Base-by-base conservation (phyloP, 768 basidiomycete species). In the Collybiopsis luxurians region DNA sequence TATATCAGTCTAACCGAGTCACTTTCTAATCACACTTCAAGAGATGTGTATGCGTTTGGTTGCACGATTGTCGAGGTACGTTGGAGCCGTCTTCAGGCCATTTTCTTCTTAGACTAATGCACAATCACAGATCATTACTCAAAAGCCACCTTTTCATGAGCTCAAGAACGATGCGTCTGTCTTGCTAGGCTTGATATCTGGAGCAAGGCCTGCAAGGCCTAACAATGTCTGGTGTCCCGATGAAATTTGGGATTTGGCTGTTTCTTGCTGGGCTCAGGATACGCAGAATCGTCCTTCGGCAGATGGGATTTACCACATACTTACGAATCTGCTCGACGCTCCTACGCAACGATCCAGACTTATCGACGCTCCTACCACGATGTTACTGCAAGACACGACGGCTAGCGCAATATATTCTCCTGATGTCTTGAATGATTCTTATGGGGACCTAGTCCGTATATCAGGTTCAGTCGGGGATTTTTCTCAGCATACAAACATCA, bases 21-120 rank as follows among this genome's bases (percentile, higher is more conserved):
- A 36, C 23, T 12, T 24, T 27, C 30, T 26, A 47, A 44, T 21
- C 19, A 46, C 12, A 19, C 45, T 13, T 44, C 45, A 15, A 31
- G 54, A 19, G 54, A 55, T 55, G 43, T 55, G 11, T 55, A 55
- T 55, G 54, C 54, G 21, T 55, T 55, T 44, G 54, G 54, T 17
- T 55, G 54, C 19, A 55, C 54, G 7, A 31, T 44, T n/a, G 0
- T 44, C 13, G 54, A 55, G 39, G 54, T 47, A 24, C n/a, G n/a
- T n/a, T 44, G 52, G 1, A 24, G 7, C 43, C 2, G 17, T n/a
- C n/a, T n/a, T n/a, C n/a, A n/a, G n/a, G n/a, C n/a, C n/a, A n/a
- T n/a, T n/a, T n/a, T n/a, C n/a, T n/a, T n/a, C n/a, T n/a, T n/a
- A n/a, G 10, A 52, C 19, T 12, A 10, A 2, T 26, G 23, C 38